Percentiles rank a stretch among this genome's conserved stretches.
phyloP scores from a whole-genome alignment of 2,329 filamentous ascomycete genomes.

The Xylaria sp. region DNA sequence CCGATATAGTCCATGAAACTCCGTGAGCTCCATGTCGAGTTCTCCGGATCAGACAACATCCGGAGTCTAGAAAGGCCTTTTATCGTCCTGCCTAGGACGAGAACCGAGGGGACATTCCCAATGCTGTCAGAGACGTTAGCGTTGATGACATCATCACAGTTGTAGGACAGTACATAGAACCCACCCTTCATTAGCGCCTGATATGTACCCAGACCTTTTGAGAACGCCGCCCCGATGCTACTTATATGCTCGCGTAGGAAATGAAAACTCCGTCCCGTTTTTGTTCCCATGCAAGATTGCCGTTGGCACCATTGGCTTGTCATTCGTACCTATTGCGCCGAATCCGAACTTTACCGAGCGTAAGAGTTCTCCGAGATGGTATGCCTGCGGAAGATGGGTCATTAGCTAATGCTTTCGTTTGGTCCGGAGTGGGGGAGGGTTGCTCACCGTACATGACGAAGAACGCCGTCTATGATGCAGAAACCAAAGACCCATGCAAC shows the following conservation, averaged over 20 bases:
- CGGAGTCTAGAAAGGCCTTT: conserved; percentile 32
- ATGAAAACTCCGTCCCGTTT: conserved; percentile 15
- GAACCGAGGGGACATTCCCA: conserved; percentile 23
- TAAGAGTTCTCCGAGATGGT: conserved; percentile 30
- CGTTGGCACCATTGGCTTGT: conserved; percentile 25
- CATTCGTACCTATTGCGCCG: conserved; percentile 17
- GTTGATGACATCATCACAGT: neutral
- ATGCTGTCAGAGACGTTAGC: conserved; percentile 16
- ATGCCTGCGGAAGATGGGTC: conserved; percentile 15
- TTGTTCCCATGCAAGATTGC: conserved; percentile 17
- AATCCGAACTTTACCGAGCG: conserved; percentile 27
- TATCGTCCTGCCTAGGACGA: conserved; percentile 41
- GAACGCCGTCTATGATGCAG: conserved; percentile 30
- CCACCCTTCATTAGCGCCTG: conserved; percentile 11
- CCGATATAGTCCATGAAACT: conserved; percentile 1
- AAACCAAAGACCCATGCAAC: conserved; percentile 24
- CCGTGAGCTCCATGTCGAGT: conserved; percentile 1
- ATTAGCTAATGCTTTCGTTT: neutral
- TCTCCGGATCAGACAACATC: conserved; percentile 23
- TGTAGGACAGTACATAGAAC: neutral
- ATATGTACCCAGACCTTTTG: conserved; percentile 11
- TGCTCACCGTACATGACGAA: conserved; percentile 28
- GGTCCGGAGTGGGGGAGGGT: neutral
- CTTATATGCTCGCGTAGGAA: conserved; percentile 13
- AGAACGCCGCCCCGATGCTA: conserved; percentile 22